Conservation (phyloP, 2,329 filamentous ascomycete species). For the Penicillium sp. region DNA sequence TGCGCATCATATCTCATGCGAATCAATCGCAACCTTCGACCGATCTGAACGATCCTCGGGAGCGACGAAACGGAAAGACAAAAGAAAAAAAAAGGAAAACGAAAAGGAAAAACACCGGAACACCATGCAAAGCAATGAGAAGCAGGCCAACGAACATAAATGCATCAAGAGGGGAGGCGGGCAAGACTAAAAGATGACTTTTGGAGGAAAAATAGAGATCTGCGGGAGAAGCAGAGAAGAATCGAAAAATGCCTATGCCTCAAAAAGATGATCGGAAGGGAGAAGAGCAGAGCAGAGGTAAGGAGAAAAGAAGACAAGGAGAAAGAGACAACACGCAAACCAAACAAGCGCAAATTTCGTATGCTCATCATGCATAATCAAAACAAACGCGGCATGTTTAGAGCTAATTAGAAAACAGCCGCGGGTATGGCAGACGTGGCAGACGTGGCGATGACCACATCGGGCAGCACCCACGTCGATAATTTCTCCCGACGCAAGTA, state of each 20-base stretch:
- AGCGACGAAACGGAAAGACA: conserved; percentile 16
- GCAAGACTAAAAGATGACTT: conserved; percentile 28
- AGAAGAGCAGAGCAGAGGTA: not conserved
- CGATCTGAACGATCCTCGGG: conserved; percentile 8
- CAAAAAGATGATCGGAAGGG: conserved; percentile 11
- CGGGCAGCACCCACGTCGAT: conserved; percentile 19
- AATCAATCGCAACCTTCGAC: conserved; percentile 12
- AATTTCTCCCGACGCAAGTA: conserved; percentile 16
- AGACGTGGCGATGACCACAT: conserved; percentile 14
- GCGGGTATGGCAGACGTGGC: conserved; percentile 1
- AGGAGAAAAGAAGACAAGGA: conserved; percentile 14
- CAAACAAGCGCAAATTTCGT: conserved; percentile 17
- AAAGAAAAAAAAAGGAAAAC: conserved; percentile 18
- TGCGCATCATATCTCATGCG: conserved; percentile 12
- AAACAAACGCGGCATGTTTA: conserved; percentile 4
- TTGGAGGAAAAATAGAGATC: conserved; percentile 16
- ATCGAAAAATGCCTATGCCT: conserved; percentile 27
- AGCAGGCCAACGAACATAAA: conserved; percentile 18
- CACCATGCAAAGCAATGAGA: conserved; percentile 28
- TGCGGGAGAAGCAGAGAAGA: conserved; percentile 19
- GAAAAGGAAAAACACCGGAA: conserved; percentile 22
- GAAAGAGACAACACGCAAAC: not conserved
- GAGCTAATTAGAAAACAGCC: conserved; percentile 1
- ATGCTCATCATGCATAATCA: conserved; percentile 27
- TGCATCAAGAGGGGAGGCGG: conserved; percentile 22